Evolutionary conservation across 257 asterid genomes (phyloP), one percentile per base, ranked within the genome.

Genomic region (Przewalskia tangutica): DNA sequence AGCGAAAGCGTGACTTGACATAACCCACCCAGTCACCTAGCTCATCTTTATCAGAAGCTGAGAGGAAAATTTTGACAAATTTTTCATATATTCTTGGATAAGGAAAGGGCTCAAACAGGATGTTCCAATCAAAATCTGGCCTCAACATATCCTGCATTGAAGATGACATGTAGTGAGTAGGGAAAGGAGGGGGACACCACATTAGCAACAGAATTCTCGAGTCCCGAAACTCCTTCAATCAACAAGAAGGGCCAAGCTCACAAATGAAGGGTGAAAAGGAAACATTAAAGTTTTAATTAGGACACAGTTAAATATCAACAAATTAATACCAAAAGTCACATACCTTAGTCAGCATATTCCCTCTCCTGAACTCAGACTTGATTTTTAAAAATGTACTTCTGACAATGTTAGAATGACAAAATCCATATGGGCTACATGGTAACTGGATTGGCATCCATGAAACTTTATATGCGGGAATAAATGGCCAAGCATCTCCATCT

Each of bases 401-500:
- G 51, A 89, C 89, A 40, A 89, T 88, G 87, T 85, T 83, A 58
- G 89, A 89, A 76, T 85, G 84, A 78, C 94, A 86, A 82, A 75
- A 90, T 40, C 84, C 87, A 56, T 73, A 81, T 8, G 89, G 86
- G 85, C 86, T 86, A 23, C 84, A 82, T 23, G 94, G 94, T 81
- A 89, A 78, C 53, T 89, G 92, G 67, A 90, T 90, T 11, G 94
- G 94, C 89, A 89, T 88, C 77, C 84, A 65, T 50, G 46, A 81
- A 79, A 53, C 85, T 6, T 81, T 82, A 71, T 84, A 80, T 34
- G 78, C 66, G 73, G 89, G 81, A 59, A 64, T 46, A 44, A 80
- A 55, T 13, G 89, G 50, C 9, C 83, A 83, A 44, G 55, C 40
- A 77, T 76, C n/a, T 40, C 85, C 84, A 50, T 84, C 88, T 42